Evolutionary conservation across 257 asterid species (phyloP).

Genomic region (Solanum ahanhuiri): DNA sequence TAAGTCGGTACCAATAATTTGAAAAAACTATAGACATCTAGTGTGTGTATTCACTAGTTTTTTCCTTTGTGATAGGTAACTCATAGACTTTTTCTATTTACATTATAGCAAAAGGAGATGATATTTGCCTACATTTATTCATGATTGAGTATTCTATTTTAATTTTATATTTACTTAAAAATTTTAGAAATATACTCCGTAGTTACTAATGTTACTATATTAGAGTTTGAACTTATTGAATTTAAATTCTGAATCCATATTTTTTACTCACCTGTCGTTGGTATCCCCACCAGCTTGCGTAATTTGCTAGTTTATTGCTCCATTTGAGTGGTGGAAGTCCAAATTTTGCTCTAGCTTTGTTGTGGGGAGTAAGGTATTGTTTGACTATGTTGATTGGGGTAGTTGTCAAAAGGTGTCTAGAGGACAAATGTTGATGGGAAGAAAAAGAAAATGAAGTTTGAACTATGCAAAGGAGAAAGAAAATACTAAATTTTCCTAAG

Average conservation of each 20-base stretch:
- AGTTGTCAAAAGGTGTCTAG: not conserved
- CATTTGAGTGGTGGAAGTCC: constrained; percentile 9
- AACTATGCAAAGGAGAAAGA: not conserved
- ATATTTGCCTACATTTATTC: not conserved
- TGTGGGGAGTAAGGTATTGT: constrained; percentile 7
- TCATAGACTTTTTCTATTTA: not conserved
- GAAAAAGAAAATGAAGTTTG: not conserved
- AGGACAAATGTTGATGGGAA: not conserved
- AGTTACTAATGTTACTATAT: not conserved
- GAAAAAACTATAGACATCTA: not conserved
- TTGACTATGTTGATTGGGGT: not conserved
- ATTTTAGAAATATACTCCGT: not conserved
- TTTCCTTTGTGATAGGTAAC: not conserved
- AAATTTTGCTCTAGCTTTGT: constrained; percentile 9
- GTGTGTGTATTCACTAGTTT: not conserved
- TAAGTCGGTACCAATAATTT: accelerated
- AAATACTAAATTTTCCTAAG: not conserved
- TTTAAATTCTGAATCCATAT: not conserved
- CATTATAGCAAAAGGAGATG: not conserved
- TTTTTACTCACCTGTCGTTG: not conserved
- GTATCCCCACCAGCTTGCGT: constrained; percentile 10
- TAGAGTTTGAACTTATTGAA: not conserved
- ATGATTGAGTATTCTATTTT: not conserved
- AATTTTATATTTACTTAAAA: not conserved
- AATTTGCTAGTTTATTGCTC: constrained; percentile 5